phyloP scores from a whole-genome alignment of 2,329 filamentous ascomycete genomes.

The Fusarium mangiferae region DNA sequence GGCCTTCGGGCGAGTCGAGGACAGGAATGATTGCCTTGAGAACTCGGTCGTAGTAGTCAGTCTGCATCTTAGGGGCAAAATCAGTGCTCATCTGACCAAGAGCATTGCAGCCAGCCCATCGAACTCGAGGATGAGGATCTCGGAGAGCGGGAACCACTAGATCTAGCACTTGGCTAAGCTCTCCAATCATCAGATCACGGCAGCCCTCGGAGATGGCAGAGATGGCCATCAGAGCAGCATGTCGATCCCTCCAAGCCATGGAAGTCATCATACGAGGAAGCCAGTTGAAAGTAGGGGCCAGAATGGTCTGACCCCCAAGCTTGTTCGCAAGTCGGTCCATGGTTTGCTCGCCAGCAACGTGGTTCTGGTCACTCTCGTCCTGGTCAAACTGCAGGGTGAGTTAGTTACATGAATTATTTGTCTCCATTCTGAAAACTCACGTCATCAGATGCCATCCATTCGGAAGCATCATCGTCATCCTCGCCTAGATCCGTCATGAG shows the following conservation, averaged over 20 bases:
- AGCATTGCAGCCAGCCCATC: slow-evolving; percentile 97
- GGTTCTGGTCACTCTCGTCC: slow-evolving; percentile 96
- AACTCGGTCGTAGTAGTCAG: slow-evolving; percentile 89
- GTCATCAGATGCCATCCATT: slow-evolving; percentile 95
- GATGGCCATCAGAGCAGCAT: slow-evolving; percentile 98
- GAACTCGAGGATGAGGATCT: slow-evolving; percentile 91
- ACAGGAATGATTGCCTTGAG: slow-evolving; percentile 93
- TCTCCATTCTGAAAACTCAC: slow-evolving; percentile 58
- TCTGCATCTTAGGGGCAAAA: slow-evolving; percentile 97
- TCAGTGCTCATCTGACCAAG: slow-evolving; percentile 99
- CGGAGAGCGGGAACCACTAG: slow-evolving; percentile 92
- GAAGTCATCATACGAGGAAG: slow-evolving; percentile 98
- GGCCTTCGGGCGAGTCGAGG: slow-evolving; percentile 86
- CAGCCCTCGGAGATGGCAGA: slow-evolving; percentile 98
- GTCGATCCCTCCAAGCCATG: slow-evolving; percentile 91
- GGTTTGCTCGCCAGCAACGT: slow-evolving; percentile 96
- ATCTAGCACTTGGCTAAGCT: slow-evolving; percentile 92
- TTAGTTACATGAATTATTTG: neutral
- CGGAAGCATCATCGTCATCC: slow-evolving; percentile 92
- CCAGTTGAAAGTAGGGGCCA: slow-evolving; percentile 96
- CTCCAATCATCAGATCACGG: slow-evolving; percentile 92
- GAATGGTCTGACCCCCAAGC: slow-evolving; percentile 90
- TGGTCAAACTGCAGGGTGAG: slow-evolving; percentile 74
- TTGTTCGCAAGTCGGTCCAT: slow-evolving; percentile 99
- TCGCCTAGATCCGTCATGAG: slow-evolving; percentile 96